phyloP scores from a whole-genome alignment of 2,329 filamentous ascomycete genomes.

The Dothideomycetidae sp. region DNA sequence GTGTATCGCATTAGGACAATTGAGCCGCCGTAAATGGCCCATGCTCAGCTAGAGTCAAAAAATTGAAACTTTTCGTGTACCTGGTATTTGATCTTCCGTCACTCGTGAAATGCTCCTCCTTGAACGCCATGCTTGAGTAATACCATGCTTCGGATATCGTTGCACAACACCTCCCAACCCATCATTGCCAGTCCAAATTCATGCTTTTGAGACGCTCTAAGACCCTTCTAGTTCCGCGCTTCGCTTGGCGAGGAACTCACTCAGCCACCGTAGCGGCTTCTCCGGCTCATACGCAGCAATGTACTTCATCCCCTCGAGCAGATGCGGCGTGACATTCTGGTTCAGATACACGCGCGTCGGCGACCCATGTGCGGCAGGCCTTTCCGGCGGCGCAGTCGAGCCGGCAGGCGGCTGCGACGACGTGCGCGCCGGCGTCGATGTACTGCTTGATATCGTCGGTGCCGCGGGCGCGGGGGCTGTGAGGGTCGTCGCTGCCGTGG shows the following conservation, averaged over 20 bases:
- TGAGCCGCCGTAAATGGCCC: conserved; percentile 6
- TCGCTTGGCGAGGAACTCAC: conserved; percentile 33
- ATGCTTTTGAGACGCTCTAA: too few relatives aligned
- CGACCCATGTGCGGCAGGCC: conserved; percentile 32
- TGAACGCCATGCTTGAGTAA: too few relatives aligned
- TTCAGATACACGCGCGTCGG: conserved; percentile 37
- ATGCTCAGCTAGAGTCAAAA: not conserved
- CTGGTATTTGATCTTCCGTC: too few relatives aligned
- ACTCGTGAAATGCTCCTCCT: conserved; percentile 1
- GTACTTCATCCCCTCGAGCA: conserved; percentile 39
- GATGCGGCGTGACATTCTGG: conserved; percentile 34
- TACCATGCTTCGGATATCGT: too few relatives aligned
- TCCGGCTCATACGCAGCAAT: conserved; percentile 36
- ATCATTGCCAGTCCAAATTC: too few relatives aligned
- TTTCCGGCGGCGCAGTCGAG: conserved; percentile 17
- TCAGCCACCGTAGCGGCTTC: conserved; percentile 36
- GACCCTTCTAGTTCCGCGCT: conserved; percentile 32
- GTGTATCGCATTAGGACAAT: conserved; percentile 11
- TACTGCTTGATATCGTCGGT: conserved; percentile 12
- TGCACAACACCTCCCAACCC: too few relatives aligned
- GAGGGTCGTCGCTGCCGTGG: conserved; percentile 6
- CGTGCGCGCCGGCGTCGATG: conserved; percentile 19
- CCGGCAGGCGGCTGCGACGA: conserved; percentile 15
- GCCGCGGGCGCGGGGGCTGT: conserved; percentile 4
- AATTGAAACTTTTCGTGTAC: not conserved